Conservation (phyloP, 371 early-diverging fungal species). For the Amoeboaphelidium occidentale region DNA sequence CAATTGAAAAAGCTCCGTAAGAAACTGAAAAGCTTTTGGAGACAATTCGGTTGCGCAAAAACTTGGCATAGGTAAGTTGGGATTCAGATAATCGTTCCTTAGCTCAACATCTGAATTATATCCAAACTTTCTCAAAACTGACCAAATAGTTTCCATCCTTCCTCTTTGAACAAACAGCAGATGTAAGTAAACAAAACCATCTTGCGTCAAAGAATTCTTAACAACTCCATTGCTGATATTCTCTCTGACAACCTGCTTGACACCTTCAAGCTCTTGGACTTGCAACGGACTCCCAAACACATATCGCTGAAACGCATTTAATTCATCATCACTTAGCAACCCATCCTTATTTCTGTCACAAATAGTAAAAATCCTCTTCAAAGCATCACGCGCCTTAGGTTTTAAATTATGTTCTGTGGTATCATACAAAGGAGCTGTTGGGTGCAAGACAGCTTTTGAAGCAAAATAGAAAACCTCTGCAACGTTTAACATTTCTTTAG, state of each 20-base stretch:
- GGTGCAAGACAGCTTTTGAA: slow-evolving; percentile 88
- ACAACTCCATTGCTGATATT: slow-evolving; percentile 63
- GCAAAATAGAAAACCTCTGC: slow-evolving; percentile 97
- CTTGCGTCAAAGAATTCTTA: slow-evolving; percentile 51
- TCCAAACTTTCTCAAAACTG: slow-evolving; percentile 76
- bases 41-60: slow-evolving; percentile 82
- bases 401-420: slow-evolving; percentile 65
- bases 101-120: slow-evolving; percentile 76
- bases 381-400: slow-evolving; percentile 63
- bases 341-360: slow-evolving; percentile 84
- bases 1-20: slow-evolving; percentile 71
- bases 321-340: slow-evolving; percentile 61
- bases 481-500: slow-evolving; percentile 74
- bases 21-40: slow-evolving; percentile 76
- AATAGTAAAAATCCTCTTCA: slow-evolving; percentile 71
- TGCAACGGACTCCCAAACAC: slow-evolving; percentile 84
- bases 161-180: slow-evolving; percentile 85
- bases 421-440: slow-evolving; percentile 85
- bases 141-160: slow-evolving; percentile 90
- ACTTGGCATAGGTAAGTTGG: slow-evolving; percentile 59
- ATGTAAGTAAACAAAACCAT: slow-evolving; percentile 74
- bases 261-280: slow-evolving; percentile 73
- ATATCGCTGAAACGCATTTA: slow-evolving; percentile 80
- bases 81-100: slow-evolving; percentile 62
- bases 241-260: slow-evolving; percentile 72